These are phyloP conservation scores for Aphanomyces invadans DNA, from an alignment of 352 stramenopile species.

Conservation along the genomic window DNA sequence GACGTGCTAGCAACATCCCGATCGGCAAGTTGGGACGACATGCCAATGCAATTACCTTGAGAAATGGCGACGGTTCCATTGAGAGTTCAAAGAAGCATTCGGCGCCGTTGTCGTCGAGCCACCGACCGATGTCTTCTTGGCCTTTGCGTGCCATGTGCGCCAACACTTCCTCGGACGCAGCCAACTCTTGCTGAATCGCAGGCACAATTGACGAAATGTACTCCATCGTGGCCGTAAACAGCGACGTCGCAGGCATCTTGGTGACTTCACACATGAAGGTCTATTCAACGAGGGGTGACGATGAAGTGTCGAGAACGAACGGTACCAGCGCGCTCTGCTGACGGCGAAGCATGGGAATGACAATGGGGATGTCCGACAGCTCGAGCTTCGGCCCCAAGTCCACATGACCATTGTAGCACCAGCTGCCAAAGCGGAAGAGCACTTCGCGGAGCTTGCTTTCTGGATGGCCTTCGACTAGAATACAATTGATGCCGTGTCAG, in stretches of 20 bases:
- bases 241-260: slow-evolving; percentile 80
- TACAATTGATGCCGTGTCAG: background rate
- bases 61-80: slow-evolving; percentile 53
- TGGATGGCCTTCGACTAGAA: slow-evolving; percentile 23
- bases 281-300: slow-evolving; percentile 24
- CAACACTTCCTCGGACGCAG: slow-evolving; percentile 77
- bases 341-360: slow-evolving; percentile 89
- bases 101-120: slow-evolving; percentile 84
- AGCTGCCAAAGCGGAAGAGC: slow-evolving; percentile 92
- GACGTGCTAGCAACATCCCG: slow-evolving; percentile 63
- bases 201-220: slow-evolving; percentile 70
- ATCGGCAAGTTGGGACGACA: too few species aligned
- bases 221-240: slow-evolving; percentile 85
- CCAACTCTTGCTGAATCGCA: slow-evolving; percentile 83
- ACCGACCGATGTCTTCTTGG: slow-evolving; percentile 60
- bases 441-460: slow-evolving; percentile 77
- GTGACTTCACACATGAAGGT: slow-evolving; percentile 90
- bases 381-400: slow-evolving; percentile 85
- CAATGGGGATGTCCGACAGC: slow-evolving; percentile 86
- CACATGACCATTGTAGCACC: slow-evolving; percentile 92
- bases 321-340: slow-evolving; percentile 86
- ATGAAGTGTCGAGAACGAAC: background rate
- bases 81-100: slow-evolving; percentile 91
- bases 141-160: slow-evolving; percentile 42
- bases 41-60: slow-evolving; percentile 38